phyloP scores from a whole-genome alignment of 2,329 filamentous ascomycete genomes.

The Bipolaris gigantea region DNA sequence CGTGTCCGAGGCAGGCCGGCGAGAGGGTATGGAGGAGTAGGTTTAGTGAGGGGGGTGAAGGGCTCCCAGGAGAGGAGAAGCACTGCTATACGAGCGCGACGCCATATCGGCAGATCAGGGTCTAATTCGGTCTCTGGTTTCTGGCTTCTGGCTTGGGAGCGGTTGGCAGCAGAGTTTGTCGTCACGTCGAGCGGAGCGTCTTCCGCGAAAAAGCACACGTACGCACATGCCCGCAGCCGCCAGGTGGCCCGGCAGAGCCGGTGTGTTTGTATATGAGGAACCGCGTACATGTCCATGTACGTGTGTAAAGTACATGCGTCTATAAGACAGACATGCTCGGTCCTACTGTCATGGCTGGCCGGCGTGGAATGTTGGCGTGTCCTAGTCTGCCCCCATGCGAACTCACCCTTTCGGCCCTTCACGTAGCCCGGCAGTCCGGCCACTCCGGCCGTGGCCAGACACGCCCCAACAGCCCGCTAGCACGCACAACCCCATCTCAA shows the following conservation, averaged over 20 bases:
- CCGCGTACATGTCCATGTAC: no score
- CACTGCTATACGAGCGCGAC: not conserved
- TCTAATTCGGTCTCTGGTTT: not conserved
- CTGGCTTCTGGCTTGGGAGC: no score
- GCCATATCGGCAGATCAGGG: not conserved
- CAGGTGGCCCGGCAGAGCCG: not conserved
- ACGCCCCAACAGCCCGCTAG: not conserved
- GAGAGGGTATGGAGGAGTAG: conserved; percentile 2
- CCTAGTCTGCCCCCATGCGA: no score
- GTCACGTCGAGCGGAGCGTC: conserved; percentile 7
- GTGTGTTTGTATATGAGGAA: no score
- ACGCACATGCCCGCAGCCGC: not conserved
- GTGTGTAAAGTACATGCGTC: no score
- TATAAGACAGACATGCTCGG: no score
- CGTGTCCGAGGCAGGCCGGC: not conserved
- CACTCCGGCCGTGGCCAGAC: not conserved
- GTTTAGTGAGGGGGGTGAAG: conserved; percentile 5
- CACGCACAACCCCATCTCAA: not conserved
- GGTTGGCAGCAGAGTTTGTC: conserved; percentile 1
- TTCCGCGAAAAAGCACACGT: conserved; percentile 8
- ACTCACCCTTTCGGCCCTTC: not conserved
- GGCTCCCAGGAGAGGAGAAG: not conserved
- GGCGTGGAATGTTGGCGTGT: no score
- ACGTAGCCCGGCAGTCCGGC: not conserved
- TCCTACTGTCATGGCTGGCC: no score